Conservation (phyloP, 1,284 basidiomycete genomes). For the Xerocomus minutiporus region DNA sequence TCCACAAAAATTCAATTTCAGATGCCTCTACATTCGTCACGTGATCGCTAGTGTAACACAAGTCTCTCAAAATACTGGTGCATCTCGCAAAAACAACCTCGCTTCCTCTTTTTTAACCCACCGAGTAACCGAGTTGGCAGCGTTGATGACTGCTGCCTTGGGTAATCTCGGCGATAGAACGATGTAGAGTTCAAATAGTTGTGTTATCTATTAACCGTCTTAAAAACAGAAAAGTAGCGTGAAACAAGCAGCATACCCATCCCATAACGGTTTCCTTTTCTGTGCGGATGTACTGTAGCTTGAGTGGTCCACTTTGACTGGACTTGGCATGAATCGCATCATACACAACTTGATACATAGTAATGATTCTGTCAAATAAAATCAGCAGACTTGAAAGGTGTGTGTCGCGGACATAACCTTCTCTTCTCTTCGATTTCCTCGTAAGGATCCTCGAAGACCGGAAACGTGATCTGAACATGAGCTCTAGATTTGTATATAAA, state of each 20-base stretch:
- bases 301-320: conserved; percentile 68
- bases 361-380: conserved; percentile 55
- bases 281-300: conserved; percentile 81
- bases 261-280: conserved; percentile 86
- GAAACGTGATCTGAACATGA: conserved; percentile 84
- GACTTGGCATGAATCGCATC: conserved; percentile 85
- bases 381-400: conserved; percentile 4
- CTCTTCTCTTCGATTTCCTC: conserved; percentile 52
- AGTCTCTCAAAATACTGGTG: conserved; percentile 70
- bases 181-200: conserved; percentile 89
- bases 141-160: conserved; percentile 79
- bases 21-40: conserved; percentile 9
- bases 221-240: not conserved
- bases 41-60: conserved; percentile 11
- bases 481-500: conserved; percentile 91
- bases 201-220: conserved; percentile 65
- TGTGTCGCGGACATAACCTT: conserved; percentile 39
- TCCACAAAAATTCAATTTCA: not conserved
- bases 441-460: conserved; percentile 82
- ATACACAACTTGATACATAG: conserved; percentile 80
- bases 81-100: conserved; percentile 78
- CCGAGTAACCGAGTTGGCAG: conserved; percentile 82
- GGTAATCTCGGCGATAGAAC: conserved; percentile 77
- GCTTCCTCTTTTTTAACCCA: conserved; percentile 90
- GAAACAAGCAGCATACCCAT: conserved; percentile 55